phyloP scores from a whole-genome alignment of 495 filamentous ascomycete species.

The Penicillium manginii region DNA sequence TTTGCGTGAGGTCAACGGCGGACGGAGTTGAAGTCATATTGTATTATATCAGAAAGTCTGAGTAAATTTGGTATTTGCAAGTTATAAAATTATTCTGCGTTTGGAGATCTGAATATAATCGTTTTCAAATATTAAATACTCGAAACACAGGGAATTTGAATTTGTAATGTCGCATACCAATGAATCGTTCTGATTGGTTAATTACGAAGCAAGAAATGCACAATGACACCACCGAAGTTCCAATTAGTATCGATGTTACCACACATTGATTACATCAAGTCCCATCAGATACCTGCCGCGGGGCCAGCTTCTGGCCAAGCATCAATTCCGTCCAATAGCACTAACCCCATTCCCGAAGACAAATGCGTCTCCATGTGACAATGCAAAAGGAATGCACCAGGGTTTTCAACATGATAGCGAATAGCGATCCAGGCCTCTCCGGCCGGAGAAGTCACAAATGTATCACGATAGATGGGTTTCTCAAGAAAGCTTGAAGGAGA shows the following conservation, averaged over 20 bases:
- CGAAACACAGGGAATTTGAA: not conserved
- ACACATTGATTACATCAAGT: not conserved
- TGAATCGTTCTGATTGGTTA: not conserved
- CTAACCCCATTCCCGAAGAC: slow-evolving; percentile 50
- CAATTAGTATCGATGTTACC: not conserved
- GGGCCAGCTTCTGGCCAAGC: slow-evolving; percentile 39
- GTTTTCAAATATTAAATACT: not conserved
- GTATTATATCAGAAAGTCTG: not conserved
- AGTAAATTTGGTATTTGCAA: not conserved
- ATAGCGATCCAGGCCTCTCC: slow-evolving; percentile 43
- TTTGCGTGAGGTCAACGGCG: slow-evolving; percentile 23
- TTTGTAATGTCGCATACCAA: not conserved
- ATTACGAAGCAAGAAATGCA: not conserved
- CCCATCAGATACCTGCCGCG: not conserved
- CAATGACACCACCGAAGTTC: not conserved
- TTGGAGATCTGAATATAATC: not conserved
- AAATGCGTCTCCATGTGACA: slow-evolving; percentile 59
- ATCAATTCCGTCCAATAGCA: slow-evolving; percentile 54
- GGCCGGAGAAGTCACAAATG: slow-evolving; percentile 41
- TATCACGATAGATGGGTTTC: slow-evolving; percentile 48
- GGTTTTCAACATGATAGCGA: slow-evolving; percentile 54
- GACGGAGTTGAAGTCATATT: not conserved
- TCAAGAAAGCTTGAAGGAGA: slow-evolving; percentile 48
- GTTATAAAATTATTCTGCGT: not conserved
- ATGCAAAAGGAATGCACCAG: slow-evolving; percentile 56